A percentile compares a stretch with the other conserved stretches of the same genome.
phyloP scores from a whole-genome alignment of 495 filamentous ascomycete genomes.

The Xylaria sp. region DNA sequence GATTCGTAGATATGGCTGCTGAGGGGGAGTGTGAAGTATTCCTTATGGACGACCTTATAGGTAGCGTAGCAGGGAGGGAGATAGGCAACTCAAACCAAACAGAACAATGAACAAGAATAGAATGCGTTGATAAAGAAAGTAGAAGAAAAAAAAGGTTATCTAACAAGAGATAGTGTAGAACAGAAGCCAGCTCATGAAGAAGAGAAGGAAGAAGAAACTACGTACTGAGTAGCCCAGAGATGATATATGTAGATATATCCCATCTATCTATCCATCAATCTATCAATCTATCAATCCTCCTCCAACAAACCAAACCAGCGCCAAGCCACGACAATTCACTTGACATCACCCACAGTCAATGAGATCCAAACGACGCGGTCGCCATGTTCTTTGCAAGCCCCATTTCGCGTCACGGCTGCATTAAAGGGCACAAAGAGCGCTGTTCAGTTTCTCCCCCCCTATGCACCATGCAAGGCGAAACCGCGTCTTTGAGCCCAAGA shows the following conservation, averaged over 20 bases:
- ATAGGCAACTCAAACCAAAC: neutral
- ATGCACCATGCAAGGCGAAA: neutral
- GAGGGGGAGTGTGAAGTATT: neutral
- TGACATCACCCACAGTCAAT: neutral
- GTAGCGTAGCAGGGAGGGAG: neutral
- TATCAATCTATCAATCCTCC: neutral
- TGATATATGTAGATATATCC: neutral
- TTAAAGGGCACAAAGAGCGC: neutral
- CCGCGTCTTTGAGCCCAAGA: neutral
- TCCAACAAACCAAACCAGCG: neutral
- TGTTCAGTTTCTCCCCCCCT: neutral
- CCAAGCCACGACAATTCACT: conserved; percentile 12
- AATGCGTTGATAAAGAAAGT: neutral
- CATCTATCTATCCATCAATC: too few species aligned
- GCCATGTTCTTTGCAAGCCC: neutral
- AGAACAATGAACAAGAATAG: conserved; percentile 1
- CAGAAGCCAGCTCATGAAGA: neutral
- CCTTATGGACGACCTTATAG: neutral
- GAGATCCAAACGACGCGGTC: neutral
- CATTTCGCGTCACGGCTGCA: neutral
- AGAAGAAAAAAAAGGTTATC: neutral
- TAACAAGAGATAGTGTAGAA: neutral
- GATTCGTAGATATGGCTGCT: neutral
- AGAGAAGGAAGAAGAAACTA: neutral
- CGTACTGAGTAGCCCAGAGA: neutral